A percentile compares a stretch with the other conserved stretches of the same genome.
Conservation (phyloP, 1,284 basidiomycete species). For the Polyporus tsugae region DNA sequence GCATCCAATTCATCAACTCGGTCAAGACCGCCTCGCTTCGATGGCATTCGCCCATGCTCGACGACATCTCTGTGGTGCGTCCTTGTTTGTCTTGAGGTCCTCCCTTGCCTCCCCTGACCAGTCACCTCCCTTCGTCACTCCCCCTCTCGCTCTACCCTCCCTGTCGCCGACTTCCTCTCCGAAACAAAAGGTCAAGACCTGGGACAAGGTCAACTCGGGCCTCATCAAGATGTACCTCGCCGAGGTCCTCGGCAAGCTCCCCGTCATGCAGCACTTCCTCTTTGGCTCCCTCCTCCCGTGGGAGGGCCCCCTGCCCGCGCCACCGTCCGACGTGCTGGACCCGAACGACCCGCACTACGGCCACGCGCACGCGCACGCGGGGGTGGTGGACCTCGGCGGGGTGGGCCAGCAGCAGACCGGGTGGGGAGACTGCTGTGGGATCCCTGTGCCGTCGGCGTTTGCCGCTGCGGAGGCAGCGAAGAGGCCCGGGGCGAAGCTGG, state of each 20-base stretch:
- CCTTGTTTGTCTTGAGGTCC: constrained; percentile 6
- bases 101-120: too few species aligned
- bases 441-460: constrained; percentile 86
- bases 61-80: constrained; percentile 92
- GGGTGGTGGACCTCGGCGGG: constrained; percentile 56
- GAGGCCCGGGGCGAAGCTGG: constrained; percentile 48
- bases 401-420: constrained; percentile 59
- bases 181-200: constrained; percentile 80
- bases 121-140: not conserved
- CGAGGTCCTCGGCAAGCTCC: constrained; percentile 95
- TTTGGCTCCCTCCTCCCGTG: constrained; percentile 89
- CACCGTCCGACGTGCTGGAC: constrained; percentile 45
- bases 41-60: constrained; percentile 99
- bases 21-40: constrained; percentile 95
- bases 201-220: constrained; percentile 97
- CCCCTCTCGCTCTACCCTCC: not conserved
- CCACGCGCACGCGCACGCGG: constrained; percentile 59
- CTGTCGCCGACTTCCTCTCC: not conserved
- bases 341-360: constrained; percentile 57
- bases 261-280: constrained; percentile 82
- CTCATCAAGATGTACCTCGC: constrained; percentile 99
- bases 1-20: constrained; percentile 97
- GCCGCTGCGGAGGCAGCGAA: constrained; percentile 67
- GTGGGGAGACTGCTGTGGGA: constrained; percentile 97
- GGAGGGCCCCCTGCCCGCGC: constrained; percentile 62